A percentile compares a stretch with the other conserved stretches of the same genome.
These are phyloP conservation scores for Fusarium sp. DNA, from an alignment of 2,329 filamentous ascomycete species.

Conservation along the genomic window DNA sequence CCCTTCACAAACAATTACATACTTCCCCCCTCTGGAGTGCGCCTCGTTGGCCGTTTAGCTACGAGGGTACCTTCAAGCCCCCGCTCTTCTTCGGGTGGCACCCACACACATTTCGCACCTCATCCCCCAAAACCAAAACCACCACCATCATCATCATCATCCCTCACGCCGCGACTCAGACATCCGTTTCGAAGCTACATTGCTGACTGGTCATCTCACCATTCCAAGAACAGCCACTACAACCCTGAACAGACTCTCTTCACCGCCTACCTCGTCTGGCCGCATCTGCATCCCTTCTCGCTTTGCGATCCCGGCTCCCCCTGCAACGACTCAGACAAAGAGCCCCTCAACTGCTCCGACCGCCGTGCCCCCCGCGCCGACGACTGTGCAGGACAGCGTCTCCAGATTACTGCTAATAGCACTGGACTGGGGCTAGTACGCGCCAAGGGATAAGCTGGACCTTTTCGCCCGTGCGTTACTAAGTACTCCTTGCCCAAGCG, in stretches of 20 bases:
- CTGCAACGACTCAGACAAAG: conserved; percentile 27
- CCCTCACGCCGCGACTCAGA: conserved; percentile 36
- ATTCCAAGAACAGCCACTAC: conserved; percentile 46
- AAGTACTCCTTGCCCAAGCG: conserved; percentile 38
- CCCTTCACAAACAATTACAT: conserved; percentile 5
- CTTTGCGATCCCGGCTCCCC: conserved; percentile 15
- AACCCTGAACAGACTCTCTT: conserved; percentile 36
- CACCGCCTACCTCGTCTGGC: conserved; percentile 40
- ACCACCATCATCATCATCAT: conserved; percentile 28
- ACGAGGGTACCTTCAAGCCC: conserved; percentile 4
- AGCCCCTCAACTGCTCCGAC: conserved; percentile 29
- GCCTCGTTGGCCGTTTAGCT: conserved; percentile 23
- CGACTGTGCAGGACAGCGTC: conserved; percentile 24
- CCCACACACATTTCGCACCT: conserved; percentile 29
- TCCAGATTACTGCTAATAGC: conserved; percentile 36
- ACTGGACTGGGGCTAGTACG: conserved; percentile 37
- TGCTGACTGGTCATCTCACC: conserved; percentile 45
- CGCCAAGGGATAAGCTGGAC: conserved; percentile 34
- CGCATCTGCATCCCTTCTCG: conserved; percentile 4
- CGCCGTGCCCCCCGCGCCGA: conserved; percentile 28
- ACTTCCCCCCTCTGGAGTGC: conserved; percentile 6
- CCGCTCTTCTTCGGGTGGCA: conserved; percentile 27
- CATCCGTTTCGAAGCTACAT: conserved; percentile 33
- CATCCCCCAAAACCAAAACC: conserved; percentile 26
- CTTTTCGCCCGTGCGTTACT: conserved; percentile 36